phyloP scores from a whole-genome alignment of 2,329 filamentous ascomycete species.

The Tolypocladium pustulatum region DNA sequence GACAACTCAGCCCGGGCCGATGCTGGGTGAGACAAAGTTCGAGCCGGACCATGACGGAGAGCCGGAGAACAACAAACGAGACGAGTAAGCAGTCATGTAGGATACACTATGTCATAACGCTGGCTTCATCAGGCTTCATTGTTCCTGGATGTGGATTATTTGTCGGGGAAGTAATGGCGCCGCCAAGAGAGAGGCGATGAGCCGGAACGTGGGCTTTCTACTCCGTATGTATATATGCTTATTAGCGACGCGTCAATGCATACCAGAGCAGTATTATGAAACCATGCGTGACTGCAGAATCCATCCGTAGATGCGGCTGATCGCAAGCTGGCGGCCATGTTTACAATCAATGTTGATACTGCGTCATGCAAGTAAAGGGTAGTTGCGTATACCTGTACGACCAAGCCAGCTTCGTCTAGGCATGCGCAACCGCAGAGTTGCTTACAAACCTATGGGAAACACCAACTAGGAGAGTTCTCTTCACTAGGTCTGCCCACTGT shows the following conservation, averaged over 20 bases:
- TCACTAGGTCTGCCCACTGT: neutral
- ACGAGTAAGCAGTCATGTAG: neutral
- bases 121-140: neutral
- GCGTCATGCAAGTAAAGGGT: neutral
- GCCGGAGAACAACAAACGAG: slow-evolving; percentile 18
- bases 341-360: neutral
- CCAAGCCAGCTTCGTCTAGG: neutral
- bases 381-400: neutral
- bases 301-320: neutral
- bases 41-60: slow-evolving; percentile 49
- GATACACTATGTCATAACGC: neutral
- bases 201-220: neutral
- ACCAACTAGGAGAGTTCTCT: neutral
- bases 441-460: too few relatives aligned
- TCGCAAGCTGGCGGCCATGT: neutral
- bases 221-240: too few relatives aligned
- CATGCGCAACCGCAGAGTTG: too few relatives aligned
- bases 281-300: too few relatives aligned
- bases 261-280: neutral
- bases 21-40: slow-evolving; percentile 62
- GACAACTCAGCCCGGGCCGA: slow-evolving; percentile 40
- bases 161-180: neutral
- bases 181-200: neutral
- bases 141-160: neutral
- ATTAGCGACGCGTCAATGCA: neutral